Evolutionary conservation across 148 eudicot genomes (phyloP).

Genomic region (Limonium bicolor): DNA sequence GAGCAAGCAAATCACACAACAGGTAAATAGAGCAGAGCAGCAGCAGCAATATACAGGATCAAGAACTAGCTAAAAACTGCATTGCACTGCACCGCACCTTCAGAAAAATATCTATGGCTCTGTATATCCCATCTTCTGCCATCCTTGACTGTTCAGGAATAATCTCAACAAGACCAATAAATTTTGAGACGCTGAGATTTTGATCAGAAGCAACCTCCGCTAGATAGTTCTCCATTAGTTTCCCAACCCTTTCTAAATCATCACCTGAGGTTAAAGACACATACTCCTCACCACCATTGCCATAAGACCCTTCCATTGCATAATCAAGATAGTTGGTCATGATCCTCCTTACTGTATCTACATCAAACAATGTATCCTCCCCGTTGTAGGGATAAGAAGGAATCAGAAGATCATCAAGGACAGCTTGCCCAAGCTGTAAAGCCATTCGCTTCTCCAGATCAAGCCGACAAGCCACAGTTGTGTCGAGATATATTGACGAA

Average conservation of each 20-base stretch:
- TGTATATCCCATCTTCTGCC: conserved; percentile 85
- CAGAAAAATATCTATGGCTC: conserved; percentile 80
- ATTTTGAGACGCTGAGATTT: conserved; percentile 48
- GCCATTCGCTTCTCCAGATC: conserved; percentile 91
- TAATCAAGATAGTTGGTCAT: conserved; percentile 52
- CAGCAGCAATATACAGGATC: no score
- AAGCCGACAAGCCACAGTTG: conserved; percentile 84
- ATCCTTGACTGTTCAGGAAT: conserved; percentile 67
- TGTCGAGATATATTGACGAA: conserved; percentile 63
- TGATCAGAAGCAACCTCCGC: conserved; percentile 81
- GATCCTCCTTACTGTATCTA: conserved; percentile 69
- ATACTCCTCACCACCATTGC: conserved; percentile 23
- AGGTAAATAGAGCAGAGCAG: no score
- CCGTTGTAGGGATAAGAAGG: conserved; percentile 74
- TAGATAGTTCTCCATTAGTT: conserved; percentile 69
- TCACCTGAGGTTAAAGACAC: conserved; percentile 19
- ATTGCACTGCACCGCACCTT: no score
- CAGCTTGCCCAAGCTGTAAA: conserved; percentile 72
- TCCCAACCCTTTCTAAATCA: conserved; percentile 61
- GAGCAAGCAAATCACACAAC: no score
- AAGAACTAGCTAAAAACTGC: no score
- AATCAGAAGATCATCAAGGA: conserved; percentile 72
- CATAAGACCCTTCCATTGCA: conserved; percentile 24
- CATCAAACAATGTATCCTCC: conserved; percentile 76
- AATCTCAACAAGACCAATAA: conserved; percentile 55